Evolutionary conservation across 139 green algal species (phyloP).

Genomic region (Chlamydomonas schloesseri): DNA sequence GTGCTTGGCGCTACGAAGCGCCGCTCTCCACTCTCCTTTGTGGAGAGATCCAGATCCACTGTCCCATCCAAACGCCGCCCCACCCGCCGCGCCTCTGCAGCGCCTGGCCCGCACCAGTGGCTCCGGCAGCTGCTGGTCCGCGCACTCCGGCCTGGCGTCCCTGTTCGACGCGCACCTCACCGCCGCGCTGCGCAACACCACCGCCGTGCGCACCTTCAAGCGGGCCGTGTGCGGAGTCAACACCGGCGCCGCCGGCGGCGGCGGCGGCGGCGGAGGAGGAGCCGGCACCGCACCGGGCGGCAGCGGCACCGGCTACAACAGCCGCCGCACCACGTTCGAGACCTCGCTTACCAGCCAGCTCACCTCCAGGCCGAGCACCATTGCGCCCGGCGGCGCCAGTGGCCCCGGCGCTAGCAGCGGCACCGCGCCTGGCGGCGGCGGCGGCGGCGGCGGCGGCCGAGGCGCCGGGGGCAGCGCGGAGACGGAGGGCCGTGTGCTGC

Average conservation of each 20-base stretch:
- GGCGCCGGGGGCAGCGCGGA: not conserved
- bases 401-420: too few relatives aligned
- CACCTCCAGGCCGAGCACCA: not conserved
- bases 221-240: not conserved
- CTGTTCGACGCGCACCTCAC: conserved; percentile 37
- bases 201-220: conserved; percentile 39
- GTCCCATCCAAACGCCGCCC: not conserved
- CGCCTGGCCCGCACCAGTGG: not conserved
- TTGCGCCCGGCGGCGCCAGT: not conserved
- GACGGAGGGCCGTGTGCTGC: too few relatives aligned
- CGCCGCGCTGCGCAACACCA: conserved; percentile 2
- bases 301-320: not conserved
- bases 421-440: not conserved
- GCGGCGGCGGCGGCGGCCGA: too few relatives aligned
- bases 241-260: not conserved
- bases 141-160: conserved; percentile 27
- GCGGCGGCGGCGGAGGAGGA: not conserved
- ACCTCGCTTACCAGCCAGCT: not conserved
- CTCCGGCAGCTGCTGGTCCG: conserved; percentile 16
- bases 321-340: not conserved
- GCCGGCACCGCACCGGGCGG: not conserved
- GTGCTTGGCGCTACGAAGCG: too few relatives aligned
- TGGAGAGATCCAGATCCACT: too few relatives aligned
- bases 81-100: not conserved
- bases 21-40: too few relatives aligned